Conservation (phyloP, 2,329 filamentous ascomycete species). For the Pestalotiopsis sp. region DNA sequence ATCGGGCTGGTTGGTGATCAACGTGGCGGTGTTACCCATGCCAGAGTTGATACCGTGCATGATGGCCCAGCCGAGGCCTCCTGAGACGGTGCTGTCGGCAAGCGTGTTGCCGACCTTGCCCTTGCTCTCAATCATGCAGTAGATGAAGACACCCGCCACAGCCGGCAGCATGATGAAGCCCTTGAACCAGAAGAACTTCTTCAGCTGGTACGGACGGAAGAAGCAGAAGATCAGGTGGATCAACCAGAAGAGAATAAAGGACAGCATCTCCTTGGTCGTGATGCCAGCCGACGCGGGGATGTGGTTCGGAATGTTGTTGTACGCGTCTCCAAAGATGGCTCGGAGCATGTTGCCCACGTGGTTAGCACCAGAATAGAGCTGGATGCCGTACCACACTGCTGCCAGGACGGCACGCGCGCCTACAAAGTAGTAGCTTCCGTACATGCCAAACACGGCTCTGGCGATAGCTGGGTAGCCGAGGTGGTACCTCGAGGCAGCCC, state of each 20-base stretch:
- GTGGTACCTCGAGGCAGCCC: slow-evolving; percentile 43
- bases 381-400: slow-evolving; percentile 29
- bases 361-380: slow-evolving; percentile 4
- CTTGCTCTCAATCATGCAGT: slow-evolving; percentile 10
- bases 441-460: slow-evolving; percentile 43
- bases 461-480: slow-evolving; percentile 42
- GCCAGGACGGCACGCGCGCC: slow-evolving; percentile 40
- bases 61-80: slow-evolving; percentile 11
- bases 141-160: slow-evolving; percentile 20
- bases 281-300: slow-evolving; percentile 40
- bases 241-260: slow-evolving; percentile 41
- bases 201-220: slow-evolving; percentile 45
- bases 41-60: slow-evolving; percentile 13
- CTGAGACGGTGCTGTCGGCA: not conserved
- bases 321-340: slow-evolving; percentile 34
- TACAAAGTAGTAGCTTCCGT: slow-evolving; percentile 45
- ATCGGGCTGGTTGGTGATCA: slow-evolving; percentile 13
- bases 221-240: slow-evolving; percentile 42
- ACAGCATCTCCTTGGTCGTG: slow-evolving; percentile 39
- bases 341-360: slow-evolving; percentile 21
- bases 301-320: slow-evolving; percentile 39
- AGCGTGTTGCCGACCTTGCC: slow-evolving; percentile 6
- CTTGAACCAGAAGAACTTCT: slow-evolving; percentile 48
- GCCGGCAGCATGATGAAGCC: slow-evolving; percentile 39
- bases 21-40: slow-evolving; percentile 11